A percentile compares a stretch with the other conserved stretches of the same genome.
Evolutionary conservation across 2,329 filamentous ascomycete genomes (phyloP).

Genomic region (Trichophyton rubrum): DNA sequence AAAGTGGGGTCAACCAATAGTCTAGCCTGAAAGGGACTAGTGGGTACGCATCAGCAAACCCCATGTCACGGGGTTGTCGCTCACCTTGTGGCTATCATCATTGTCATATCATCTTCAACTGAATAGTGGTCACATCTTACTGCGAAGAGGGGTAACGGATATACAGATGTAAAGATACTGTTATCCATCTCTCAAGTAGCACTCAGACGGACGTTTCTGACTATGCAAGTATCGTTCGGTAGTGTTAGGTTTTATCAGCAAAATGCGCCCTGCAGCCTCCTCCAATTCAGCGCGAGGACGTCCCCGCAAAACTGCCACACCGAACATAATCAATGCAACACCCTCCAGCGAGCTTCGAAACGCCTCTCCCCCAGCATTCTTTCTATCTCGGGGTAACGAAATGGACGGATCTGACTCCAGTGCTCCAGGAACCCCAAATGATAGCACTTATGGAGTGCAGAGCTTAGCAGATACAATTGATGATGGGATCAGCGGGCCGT

Average conservation of each 20-base stretch:
- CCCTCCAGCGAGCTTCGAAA: slow-evolving; percentile 27
- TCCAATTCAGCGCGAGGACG: slow-evolving; percentile 23
- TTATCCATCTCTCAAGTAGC: background rate
- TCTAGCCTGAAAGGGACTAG: background rate
- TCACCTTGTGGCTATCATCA: background rate
- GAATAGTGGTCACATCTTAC: background rate
- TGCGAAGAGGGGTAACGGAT: background rate
- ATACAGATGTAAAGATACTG: background rate
- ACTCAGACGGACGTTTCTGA: background rate
- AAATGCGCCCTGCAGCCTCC: slow-evolving; percentile 28
- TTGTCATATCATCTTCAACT: background rate
- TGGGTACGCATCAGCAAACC: background rate
- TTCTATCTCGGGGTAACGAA: slow-evolving; percentile 44
- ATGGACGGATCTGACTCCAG: slow-evolving; percentile 29
- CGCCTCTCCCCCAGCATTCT: slow-evolving; percentile 45
- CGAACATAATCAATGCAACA: slow-evolving; percentile 16
- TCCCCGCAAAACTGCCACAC: slow-evolving; percentile 26
- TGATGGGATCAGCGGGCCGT: slow-evolving; percentile 10
- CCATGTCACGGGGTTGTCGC: background rate
- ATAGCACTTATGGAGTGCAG: slow-evolving; percentile 45
- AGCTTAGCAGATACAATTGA: slow-evolving; percentile 43
- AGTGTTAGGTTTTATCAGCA: background rate
- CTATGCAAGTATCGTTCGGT: background rate
- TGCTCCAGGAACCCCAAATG: slow-evolving; percentile 22
- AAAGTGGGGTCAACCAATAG: background rate